These are phyloP conservation scores for Fistulifera solaris DNA, from an alignment of 108 stramenopile genomes.

Conservation along the genomic window DNA sequence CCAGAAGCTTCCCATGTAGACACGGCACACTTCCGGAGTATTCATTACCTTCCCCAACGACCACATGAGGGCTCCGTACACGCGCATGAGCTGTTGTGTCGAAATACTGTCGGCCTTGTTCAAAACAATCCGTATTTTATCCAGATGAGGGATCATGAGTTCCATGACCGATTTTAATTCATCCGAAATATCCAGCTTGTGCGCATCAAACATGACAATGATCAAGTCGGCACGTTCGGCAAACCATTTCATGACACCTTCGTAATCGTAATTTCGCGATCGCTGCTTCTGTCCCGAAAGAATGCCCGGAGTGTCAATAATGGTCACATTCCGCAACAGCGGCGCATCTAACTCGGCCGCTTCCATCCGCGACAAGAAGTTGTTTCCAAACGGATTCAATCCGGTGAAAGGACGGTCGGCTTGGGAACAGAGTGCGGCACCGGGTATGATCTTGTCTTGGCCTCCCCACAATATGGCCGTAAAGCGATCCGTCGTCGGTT, in stretches of 20 bases:
- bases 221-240: conserved; percentile 96
- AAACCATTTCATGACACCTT: conserved; percentile 95
- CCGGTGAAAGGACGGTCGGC: conserved; percentile 90
- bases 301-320: conserved; percentile 98
- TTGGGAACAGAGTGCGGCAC: conserved; percentile 89
- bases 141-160: conserved; percentile 75
- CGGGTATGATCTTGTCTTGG: conserved; percentile 79
- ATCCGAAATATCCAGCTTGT: conserved; percentile 97
- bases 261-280: conserved; percentile 89
- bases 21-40: conserved; percentile 97
- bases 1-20: conserved; percentile 98
- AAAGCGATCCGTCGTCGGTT: conserved; percentile 89
- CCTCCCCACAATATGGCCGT: conserved; percentile 75
- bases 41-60: conserved; percentile 89
- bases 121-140: conserved; percentile 91
- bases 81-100: conserved; percentile 82
- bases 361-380: conserved; percentile 90
- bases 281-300: conserved; percentile 97
- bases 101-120: conserved; percentile 94
- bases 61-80: conserved; percentile 98
- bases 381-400: conserved; percentile 92
- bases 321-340: conserved; percentile 83
- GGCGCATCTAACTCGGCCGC: conserved; percentile 76
- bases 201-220: conserved; percentile 96
- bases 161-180: conserved; percentile 87